Evolutionary conservation across 768 basidiomycete species (phyloP).

Genomic region (Boletus rufocinnamomeus): DNA sequence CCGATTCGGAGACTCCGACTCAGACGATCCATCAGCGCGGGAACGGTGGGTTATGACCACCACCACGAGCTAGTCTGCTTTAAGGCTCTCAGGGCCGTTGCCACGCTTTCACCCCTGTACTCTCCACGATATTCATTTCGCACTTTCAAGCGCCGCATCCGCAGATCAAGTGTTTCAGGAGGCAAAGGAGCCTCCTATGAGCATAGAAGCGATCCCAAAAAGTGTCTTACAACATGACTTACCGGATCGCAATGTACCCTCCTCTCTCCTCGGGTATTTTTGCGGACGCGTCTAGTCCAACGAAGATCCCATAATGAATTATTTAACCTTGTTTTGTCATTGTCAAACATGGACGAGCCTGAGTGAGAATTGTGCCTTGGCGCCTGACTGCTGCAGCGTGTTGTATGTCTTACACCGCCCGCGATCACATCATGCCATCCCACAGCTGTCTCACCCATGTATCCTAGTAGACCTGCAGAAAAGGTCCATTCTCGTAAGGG

Average conservation of each 20-base stretch:
- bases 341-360: too few relatives aligned
- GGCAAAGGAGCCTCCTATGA: too few relatives aligned
- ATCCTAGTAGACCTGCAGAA: not conserved
- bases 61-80: too few relatives aligned
- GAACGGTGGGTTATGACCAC: too few relatives aligned
- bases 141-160: too few relatives aligned
- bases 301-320: not conserved
- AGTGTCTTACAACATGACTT: not conserved
- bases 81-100: too few relatives aligned
- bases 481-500: not conserved
- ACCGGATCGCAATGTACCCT: too few relatives aligned
- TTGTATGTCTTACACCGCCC: not conserved
- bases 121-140: too few relatives aligned
- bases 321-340: too few relatives aligned
- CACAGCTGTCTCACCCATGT: not conserved
- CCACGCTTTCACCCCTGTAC: too few relatives aligned
- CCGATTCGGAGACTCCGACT: conserved; percentile 1
- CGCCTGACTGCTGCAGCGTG: not conserved
- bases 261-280: not conserved
- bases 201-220: not conserved
- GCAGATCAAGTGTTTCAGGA: too few relatives aligned
- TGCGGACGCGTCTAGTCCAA: not conserved
- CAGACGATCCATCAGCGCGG: not conserved
- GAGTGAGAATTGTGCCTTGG: too few relatives aligned
- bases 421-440: not conserved